Evolutionary conservation across 257 asterid genomes (phyloP), one percentile per base, ranked within the genome.

Genomic region (Rauvolfia tetraphylla): DNA sequence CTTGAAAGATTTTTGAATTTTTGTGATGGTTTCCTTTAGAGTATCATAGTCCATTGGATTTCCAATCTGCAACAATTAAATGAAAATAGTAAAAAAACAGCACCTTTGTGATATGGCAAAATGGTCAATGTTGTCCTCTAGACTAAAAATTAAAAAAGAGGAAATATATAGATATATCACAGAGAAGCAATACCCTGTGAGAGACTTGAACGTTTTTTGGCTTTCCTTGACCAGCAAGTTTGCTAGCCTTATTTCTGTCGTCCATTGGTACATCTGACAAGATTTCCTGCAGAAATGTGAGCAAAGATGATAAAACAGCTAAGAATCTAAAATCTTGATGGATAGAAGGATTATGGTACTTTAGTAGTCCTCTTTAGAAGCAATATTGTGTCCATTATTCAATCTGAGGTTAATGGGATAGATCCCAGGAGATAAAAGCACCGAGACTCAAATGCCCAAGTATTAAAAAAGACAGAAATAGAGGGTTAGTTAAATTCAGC

Each of bases 221-320:
- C 88, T 88, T 91, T 80, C 91, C 85, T 74, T 78, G 94, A 79
- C 93, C 87, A 33, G 90, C 81, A 77, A 84, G 82, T 83, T 85
- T 83, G 87, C 84, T 80, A 39, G 92, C 91, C 81, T 81, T 90
- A 57, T 81, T 81, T 85, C 99, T 87, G 57, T 90, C 98, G 22
- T 91, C 91, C 86, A 90, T 75, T 53, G 99, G 95, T 62, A 93
- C 98, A 81, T 95, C 97, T 38, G 99, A 95, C 89, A 95, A 83
- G 62, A 95, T 86, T 85, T 92, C 98, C 99, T 95, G 81, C 85
- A 79, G 38, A 68, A 73, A 38, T 62, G 70, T 73, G 80, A 75
- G 74, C 33, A 79, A 41, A 77, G 70, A 75, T 63, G 68, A 78
- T 31, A 36, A 68, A 73, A 20, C 39, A 25, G 46, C 54, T 41